Base-by-base conservation (phyloP, 352 stramenopile genomes). In the Globisporangium camurandrum region DNA sequence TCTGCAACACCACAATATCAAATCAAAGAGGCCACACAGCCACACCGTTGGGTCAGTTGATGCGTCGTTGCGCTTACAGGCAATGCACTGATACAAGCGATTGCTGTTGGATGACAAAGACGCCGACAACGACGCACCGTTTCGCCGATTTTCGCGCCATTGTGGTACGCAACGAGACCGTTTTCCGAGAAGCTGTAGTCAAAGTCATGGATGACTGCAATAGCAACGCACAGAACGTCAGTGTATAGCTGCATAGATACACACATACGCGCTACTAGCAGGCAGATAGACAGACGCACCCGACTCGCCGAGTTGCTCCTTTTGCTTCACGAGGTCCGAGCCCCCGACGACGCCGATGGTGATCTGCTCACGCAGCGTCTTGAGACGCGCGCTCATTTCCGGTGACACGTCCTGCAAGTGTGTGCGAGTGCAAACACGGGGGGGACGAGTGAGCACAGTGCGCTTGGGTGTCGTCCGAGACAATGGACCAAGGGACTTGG, bases 171-270 rank as follows among this genome's bases (percentile, higher is more conserved):
- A 37, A 98, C 92, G 19, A 99, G 82, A 22, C 97, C 97, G 71
- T 99, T 99, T 72, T 99, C 95, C 24, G 88, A 97, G 69, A 99
- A 99, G 75, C 96, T 98, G 79, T 98, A 99, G 62, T 98, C 95
- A 63, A 98, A 99, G 23, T 98, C 73, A 44, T 92, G 62, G n/a
- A 83, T 76, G 41, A 98, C 86, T 94, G 57, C 72, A 17, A 57
- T 16, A 20, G 4, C n/a, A 26, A 14, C 30, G 12, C 17, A 33
- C 34, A 19, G 11, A 40, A 2, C 30, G 19, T 19, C n/a, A n/a
- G n/a, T n/a, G n/a, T n/a, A n/a, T n/a, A n/a, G n/a, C n/a, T n/a
- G n/a, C 30, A 42, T 23, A 39, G 9, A 36, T 5, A 54, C 39
- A 17, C 37, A 46, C 7, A 31, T 41, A 23, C 30, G 30, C 30